Evolutionary conservation across 2,329 filamentous ascomycete genomes (phyloP), one percentile per base, ranked within the genome.

Genomic region (Shiraia sp.): DNA sequence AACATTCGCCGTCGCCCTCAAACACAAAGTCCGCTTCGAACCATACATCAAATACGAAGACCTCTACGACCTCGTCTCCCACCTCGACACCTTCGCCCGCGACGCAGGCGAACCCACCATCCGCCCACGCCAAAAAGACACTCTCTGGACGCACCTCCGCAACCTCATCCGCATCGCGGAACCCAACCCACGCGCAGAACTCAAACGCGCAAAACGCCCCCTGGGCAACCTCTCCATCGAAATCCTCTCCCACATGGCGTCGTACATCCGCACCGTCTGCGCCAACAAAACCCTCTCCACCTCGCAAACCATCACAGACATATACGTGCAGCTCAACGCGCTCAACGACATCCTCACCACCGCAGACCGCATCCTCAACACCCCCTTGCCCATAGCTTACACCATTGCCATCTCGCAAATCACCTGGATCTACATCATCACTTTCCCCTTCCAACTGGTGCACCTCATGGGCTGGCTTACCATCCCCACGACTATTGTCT

Each of bases 351-450:
- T 83, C 36, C 73, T 88, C 55, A 81, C 80, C 9, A 81, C 82
- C 37, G 82, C 81, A 23, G 87, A 91, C 61, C 84, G 88, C 47
- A 82, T 92, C 19, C 79, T 90, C 17, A 87, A 85, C 65, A 92
- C 88, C 0, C 88, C 88, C 1, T 77, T 92, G 0, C 88, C 88
- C 2, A 78, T 88, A 36, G 88, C 87, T 14, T 92, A 92, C 72
- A 81, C 79, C 49, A 91, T 92, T 53, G 81, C 87, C 54, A 90
- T 91, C 62, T 81, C 83, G 22, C 88, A 92, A 61, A 90, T 91
- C 60, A 87, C 88, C 19, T 89, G 86, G 80, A 78, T 89, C 32
- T 92, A 92, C 68, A 81, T 90, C 41, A 69, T 88, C 45, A 75
- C 87, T 8, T 78, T 92, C 0, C 88, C 88, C 4, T 90, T 91